Evolutionary conservation across 192 early-diverging fungal genomes (phyloP).

Genomic region (Podochytrium sp.): DNA sequence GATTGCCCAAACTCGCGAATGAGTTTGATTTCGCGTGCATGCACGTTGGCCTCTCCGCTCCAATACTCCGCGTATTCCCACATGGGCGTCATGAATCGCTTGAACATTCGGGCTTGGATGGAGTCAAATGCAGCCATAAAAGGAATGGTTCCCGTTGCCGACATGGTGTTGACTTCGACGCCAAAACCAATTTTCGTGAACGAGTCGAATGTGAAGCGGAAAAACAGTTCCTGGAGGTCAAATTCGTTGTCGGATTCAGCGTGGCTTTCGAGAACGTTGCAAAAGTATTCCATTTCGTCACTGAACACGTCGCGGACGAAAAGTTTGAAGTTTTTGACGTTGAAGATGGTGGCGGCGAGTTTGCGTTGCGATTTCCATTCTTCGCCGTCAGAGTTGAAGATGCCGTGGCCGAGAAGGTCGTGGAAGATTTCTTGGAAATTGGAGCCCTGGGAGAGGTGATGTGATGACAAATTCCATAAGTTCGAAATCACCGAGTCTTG

Average conservation of each 20-base stretch:
- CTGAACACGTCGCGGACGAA: conserved; percentile 38
- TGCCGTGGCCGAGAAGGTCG: conserved; percentile 67
- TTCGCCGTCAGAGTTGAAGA: conserved; percentile 74
- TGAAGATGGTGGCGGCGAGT: conserved; percentile 50
- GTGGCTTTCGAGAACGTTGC: conserved; percentile 21
- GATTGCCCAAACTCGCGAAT: conserved; percentile 32
- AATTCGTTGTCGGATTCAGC: conserved; percentile 5
- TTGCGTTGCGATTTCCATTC: conserved; percentile 69
- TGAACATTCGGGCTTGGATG: conserved; percentile 16
- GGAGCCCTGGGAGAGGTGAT: neutral
- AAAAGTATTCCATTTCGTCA: conserved; percentile 34
- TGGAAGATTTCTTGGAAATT: conserved; percentile 33
- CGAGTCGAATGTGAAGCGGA: conserved; percentile 37
- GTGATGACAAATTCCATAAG: neutral
- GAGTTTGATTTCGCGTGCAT: conserved; percentile 5
- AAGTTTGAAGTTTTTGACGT: conserved; percentile 42
- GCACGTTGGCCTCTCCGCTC: neutral
- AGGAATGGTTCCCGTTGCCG: neutral
- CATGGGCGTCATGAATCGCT: conserved; percentile 37
- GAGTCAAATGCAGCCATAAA: conserved; percentile 45
- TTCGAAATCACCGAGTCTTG: neutral
- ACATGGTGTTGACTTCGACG: conserved; percentile 35
- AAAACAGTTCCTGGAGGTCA: conserved; percentile 26
- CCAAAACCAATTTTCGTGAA: conserved; percentile 51
- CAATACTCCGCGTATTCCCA: conserved; percentile 28